These are phyloP conservation scores for Euphrasia confusa DNA, from an alignment of 257 asterid genomes.

Conservation along the genomic window DNA sequence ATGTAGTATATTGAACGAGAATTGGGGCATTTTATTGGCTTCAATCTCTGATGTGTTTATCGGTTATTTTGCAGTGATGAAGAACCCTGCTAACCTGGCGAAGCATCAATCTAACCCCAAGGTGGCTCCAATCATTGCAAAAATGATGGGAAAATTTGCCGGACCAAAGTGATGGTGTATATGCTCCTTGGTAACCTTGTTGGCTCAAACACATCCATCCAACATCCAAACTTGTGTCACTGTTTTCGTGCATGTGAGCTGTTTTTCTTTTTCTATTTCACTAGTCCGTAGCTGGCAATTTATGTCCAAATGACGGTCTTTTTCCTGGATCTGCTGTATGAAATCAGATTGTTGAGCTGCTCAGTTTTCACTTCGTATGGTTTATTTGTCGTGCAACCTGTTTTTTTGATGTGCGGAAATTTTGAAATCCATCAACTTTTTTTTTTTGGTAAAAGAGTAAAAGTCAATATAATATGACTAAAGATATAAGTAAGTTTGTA, in stretches of 20 bases:
- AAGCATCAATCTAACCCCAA: conserved; percentile 89
- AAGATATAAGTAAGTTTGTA: too few species aligned
- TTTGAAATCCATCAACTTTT: too few species aligned
- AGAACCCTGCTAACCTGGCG: conserved; percentile 86
- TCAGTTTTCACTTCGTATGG: neutral
- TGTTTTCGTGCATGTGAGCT: neutral
- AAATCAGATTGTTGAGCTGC: neutral
- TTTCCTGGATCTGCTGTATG: neutral
- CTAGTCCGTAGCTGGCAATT: neutral
- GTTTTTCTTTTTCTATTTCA: neutral
- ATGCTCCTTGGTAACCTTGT: neutral
- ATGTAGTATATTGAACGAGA: too few species aligned
- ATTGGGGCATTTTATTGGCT: neutral
- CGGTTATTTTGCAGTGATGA: conserved; percentile 65
- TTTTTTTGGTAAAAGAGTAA: too few species aligned
- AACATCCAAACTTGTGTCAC: neutral
- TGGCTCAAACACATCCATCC: neutral
- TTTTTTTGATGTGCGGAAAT: neutral
- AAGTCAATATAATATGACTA: too few species aligned
- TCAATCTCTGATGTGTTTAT: conserved; percentile 5
- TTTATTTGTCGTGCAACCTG: neutral
- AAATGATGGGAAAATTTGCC: conserved; percentile 80
- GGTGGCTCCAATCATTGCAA: conserved; percentile 79
- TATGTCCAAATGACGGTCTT: neutral
- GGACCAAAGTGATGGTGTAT: conserved; percentile 36